Evolutionary conservation across 768 basidiomycete genomes (phyloP), one percentile per base, ranked within the genome.

Genomic region (Kwoniella botswanensis): DNA sequence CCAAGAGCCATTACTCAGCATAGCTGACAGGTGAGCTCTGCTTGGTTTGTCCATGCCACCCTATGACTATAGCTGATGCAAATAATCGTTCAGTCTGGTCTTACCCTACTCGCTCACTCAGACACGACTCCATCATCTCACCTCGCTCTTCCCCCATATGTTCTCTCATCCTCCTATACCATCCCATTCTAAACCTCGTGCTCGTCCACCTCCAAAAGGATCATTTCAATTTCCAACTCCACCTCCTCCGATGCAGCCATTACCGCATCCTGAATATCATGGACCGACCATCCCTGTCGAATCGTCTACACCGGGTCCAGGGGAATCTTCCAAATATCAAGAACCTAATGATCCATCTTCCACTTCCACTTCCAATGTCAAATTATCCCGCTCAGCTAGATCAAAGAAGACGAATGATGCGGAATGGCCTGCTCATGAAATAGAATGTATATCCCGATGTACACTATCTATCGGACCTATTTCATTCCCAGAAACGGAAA

Each of bases 141-240:
- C 71, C 9, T 71, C 73, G 10, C 76, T 81, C n/a, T 62, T 81
- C 24, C 79, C 79, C 4, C 76, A 75, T 41, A 72, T 81, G 35
- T 81, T 81, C 72, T 70, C 76, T 18, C 79, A 81, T 68, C 79
- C 77, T n/a, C 72, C 74, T 22, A 68, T 78, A 26, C 74, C 79
- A 7, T 74, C 79, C 6, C 63, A 80, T 63, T 66, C 41, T 44
- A 65, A 64, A 68, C 79, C 77, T 41, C 71, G 79, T 42, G 66
- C 71, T 6, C 65, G 75, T 57, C 70, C 62, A 35, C 75, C 73
- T 0, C 76, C 76, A 0, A 74, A 71, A 70, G 71, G 71, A 5
- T 72, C 73, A 7, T 76, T 80, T 42, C 29, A 67, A 4, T 80
- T 71, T 44, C 79, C 79, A 0, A 80, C 79, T 0, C 79, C 77